A percentile compares a stretch with the other conserved stretches of the same genome.
Conservation (phyloP, 306 rosid species). For the Cicer cuneatum region DNA sequence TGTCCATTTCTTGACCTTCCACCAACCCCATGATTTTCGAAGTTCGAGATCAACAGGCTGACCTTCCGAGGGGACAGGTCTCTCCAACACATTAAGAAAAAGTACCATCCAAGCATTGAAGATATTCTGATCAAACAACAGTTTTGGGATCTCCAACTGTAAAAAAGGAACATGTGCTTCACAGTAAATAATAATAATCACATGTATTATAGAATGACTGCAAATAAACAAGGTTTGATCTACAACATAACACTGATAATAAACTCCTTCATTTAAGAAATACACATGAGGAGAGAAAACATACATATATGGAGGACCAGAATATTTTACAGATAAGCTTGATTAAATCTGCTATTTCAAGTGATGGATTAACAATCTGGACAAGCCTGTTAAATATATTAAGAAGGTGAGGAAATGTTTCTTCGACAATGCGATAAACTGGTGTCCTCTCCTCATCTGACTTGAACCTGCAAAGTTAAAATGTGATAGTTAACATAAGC, state of each 20-base stretch:
- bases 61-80: conserved; percentile 93
- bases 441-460: conserved; percentile 95
- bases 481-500: conserved; percentile 11
- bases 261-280: conserved; percentile 7
- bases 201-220: conserved; percentile 19
- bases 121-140: conserved; percentile 75
- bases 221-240: conserved; percentile 32
- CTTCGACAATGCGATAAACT: conserved; percentile 84
- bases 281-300: conserved; percentile 35
- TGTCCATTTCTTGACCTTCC: conserved; percentile 99
- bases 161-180: background rate
- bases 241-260: conserved; percentile 19
- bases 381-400: conserved; percentile 79
- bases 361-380: conserved; percentile 81
- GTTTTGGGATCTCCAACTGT: conserved; percentile 96
- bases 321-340: conserved; percentile 98
- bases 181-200: conserved; percentile 2
- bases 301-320: conserved; percentile 98
- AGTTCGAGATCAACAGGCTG: conserved; percentile 86
- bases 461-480: conserved; percentile 76
- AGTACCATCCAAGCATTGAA: conserved; percentile 97
- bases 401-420: conserved; percentile 91
- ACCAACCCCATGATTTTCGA: conserved; percentile 97
- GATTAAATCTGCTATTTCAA: conserved; percentile 91
- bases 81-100: conserved; percentile 82